A percentile compares a stretch with the other conserved stretches of the same genome.
These are phyloP conservation scores for Emmonsia crescens DNA, from an alignment of 2,329 filamentous ascomycete genomes.

Conservation along the genomic window DNA sequence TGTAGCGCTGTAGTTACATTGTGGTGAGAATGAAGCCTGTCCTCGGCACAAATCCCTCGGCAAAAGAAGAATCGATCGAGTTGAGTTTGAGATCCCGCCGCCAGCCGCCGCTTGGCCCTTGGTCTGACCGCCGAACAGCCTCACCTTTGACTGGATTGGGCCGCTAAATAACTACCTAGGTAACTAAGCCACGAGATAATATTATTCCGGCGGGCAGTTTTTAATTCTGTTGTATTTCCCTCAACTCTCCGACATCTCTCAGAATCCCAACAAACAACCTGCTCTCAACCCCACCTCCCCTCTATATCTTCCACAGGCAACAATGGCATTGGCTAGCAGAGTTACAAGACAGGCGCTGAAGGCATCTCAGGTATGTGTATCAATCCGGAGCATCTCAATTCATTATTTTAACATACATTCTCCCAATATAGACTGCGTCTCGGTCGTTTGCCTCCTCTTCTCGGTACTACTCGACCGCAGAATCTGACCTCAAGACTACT, in stretches of 20 bases:
- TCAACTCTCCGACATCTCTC: not conserved
- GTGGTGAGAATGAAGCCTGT: too few relatives aligned
- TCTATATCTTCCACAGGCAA: not conserved
- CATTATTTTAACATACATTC: conserved; percentile 1
- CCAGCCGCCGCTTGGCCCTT: conserved; percentile 2
- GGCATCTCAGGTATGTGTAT: conserved; percentile 26
- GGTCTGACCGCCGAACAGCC: not conserved
- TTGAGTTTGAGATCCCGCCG: not conserved
- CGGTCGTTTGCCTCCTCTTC: conserved; percentile 14
- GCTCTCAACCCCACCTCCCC: not conserved
- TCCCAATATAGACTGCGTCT: conserved; percentile 8
- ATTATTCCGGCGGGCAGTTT: not conserved
- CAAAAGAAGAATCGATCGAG: not conserved
- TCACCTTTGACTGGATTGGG: not conserved
- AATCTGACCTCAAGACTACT: conserved; percentile 81
- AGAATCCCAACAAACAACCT: not conserved
- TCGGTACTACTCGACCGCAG: conserved; percentile 49
- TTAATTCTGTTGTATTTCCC: not conserved
- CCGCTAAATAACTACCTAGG: too few relatives aligned
- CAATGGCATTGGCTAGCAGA: conserved; percentile 28
- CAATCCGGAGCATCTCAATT: not conserved
- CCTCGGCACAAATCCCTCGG: conserved; percentile 1
- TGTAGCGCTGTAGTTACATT: too few relatives aligned
- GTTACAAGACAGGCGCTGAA: conserved; percentile 28
- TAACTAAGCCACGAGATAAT: too few relatives aligned